Evolutionary conservation across 257 asterid genomes (phyloP), one percentile per base, ranked within the genome.

Genomic region (Phtheirospermum japonicum): DNA sequence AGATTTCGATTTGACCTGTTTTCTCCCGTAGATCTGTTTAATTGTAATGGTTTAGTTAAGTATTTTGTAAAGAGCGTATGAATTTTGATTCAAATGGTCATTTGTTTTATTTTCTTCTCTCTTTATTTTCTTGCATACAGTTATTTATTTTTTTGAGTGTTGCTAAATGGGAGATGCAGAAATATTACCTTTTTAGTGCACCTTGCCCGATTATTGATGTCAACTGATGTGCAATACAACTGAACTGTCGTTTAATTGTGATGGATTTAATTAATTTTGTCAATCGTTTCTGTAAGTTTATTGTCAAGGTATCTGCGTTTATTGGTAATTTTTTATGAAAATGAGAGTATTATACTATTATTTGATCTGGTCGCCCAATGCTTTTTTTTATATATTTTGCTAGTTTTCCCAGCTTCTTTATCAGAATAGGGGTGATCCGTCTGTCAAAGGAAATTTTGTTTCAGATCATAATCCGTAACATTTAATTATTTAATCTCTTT

Each of bases 21-120:
- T 54, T 14, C 23, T 30, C 42, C 42, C 67, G 28, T 73, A 55
- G 77, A 72, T 72, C 73, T 61, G 61, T 66, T 42, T 42, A 36
- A 1, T 23, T 23, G 28, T 3, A 23, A 23, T 23, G 3, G 28
- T 23, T 23, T 23, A 23, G 3, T 23, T 1, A 23, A 23, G 62
- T 61, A 54, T 66, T 66, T 6, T 18, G 18, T 23, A 23, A 23
- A 23, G 28, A 23, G 3, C 3, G 28, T 23, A 23, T 23, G 28
- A 3, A 23, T 23, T 23, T 23, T 1, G 28, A 23, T 23, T 23
- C 28, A 23, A 3, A 23, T 23, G 28, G 28, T 23, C 28, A 23
- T 23, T 23, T 23, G 2, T 23, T 23, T 23, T 23, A 1, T 23
- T 23, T 23, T 23, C 1, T 23, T 23, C 3, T 23, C 28, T 23